Percentiles rank a stretch among this genome's conserved stretches.
Conservation (phyloP, 768 basidiomycete genomes). For the Mycena sanguinolenta region DNA sequence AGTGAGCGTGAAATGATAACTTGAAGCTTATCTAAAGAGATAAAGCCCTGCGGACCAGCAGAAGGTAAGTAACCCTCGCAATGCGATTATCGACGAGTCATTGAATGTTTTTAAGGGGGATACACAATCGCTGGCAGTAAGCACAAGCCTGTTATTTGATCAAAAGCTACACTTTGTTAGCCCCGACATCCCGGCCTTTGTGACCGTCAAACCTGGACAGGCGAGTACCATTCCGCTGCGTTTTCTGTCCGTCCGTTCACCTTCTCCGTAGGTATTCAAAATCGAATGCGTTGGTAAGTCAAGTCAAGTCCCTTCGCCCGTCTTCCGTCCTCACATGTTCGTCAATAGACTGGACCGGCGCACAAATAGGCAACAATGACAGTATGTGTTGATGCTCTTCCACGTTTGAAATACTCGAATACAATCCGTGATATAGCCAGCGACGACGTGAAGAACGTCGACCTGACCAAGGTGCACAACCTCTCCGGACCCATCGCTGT, state of each 20-base stretch:
- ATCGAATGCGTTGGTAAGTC: slow-evolving; percentile 72
- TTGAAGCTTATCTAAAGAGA: neutral
- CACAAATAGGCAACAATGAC: slow-evolving; percentile 84
- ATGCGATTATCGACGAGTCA: neutral
- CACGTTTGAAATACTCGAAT: neutral
- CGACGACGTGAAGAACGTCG: slow-evolving; percentile 77
- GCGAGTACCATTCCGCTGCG: slow-evolving; percentile 43
- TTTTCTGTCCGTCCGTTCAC: neutral
- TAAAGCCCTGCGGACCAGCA: slow-evolving; percentile 69
- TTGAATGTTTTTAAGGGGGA: slow-evolving; percentile 53
- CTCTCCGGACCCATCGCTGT: slow-evolving; percentile 83
- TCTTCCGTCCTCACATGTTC: neutral
- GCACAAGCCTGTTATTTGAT: slow-evolving; percentile 39
- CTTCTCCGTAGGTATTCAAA: slow-evolving; percentile 68
- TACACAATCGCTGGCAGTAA: slow-evolving; percentile 84
- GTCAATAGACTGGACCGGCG: slow-evolving; percentile 82
- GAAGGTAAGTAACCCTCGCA: slow-evolving; percentile 58
- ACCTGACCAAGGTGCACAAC: slow-evolving; percentile 77
- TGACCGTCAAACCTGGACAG: slow-evolving; percentile 73
- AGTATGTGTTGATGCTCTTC: slow-evolving; percentile 51
- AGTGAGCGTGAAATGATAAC: slow-evolving; percentile 57
- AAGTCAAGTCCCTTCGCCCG: neutral
- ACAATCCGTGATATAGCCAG: slow-evolving; percentile 54
- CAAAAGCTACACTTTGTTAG: slow-evolving; percentile 44
- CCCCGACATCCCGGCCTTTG: slow-evolving; percentile 74